Conservation (phyloP, 2,329 filamentous ascomycete species). For the Colletotrichum gigasporum region DNA sequence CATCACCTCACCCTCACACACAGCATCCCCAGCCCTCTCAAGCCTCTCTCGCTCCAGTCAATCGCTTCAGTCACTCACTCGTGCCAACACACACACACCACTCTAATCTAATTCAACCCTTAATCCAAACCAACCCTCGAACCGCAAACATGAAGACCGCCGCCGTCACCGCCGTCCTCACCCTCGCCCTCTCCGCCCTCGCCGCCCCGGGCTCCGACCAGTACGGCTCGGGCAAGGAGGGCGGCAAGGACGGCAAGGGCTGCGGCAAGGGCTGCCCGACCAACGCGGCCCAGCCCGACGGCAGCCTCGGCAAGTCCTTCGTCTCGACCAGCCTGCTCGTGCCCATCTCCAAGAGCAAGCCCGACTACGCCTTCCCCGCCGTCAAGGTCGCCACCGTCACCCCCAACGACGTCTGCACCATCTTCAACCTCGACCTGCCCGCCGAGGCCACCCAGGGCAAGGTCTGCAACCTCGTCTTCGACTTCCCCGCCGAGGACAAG, state of each 20-base stretch:
- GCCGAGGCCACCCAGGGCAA: constrained; percentile 25
- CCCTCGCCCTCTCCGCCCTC: not conserved
- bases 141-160: constrained; percentile 18
- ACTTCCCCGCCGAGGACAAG: constrained; percentile 6
- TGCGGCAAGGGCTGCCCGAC: constrained; percentile 7
- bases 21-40: too few relatives aligned
- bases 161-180: not conserved
- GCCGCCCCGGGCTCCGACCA: constrained; percentile 4
- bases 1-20: too few relatives aligned
- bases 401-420: constrained; percentile 21
- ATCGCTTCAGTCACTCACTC: too few relatives aligned
- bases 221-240: not conserved
- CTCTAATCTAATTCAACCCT: too few relatives aligned
- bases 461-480: constrained; percentile 27
- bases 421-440: constrained; percentile 28
- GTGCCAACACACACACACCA: too few relatives aligned
- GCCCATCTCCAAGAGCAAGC: constrained; percentile 17
- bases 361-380: constrained; percentile 9
- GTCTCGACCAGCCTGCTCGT: constrained; percentile 16
- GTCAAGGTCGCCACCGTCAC: constrained; percentile 8
- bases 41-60: too few relatives aligned
- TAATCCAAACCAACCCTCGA: not conserved
- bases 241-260: not conserved
- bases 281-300: constrained; percentile 24
- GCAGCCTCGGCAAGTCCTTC: constrained; percentile 15